These are phyloP conservation scores for Cladosporium sp. DNA, from an alignment of 2,329 filamentous ascomycete genomes.

Conservation along the genomic window DNA sequence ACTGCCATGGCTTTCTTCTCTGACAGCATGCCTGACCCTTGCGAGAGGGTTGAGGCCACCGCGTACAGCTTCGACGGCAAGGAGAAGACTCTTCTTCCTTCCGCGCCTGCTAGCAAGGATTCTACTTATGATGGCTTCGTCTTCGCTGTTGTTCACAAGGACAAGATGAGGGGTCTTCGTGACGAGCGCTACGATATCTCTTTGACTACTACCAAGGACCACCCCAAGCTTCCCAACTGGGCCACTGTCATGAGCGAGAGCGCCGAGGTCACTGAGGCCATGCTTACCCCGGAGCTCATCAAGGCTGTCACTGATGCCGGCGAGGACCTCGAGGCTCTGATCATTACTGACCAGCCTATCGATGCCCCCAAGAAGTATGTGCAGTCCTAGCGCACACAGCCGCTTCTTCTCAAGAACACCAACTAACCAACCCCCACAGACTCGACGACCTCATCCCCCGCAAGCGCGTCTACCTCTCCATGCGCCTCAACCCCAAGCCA, in stretches of 20 bases:
- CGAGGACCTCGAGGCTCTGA: conserved; percentile 79
- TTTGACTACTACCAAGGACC: conserved; percentile 89
- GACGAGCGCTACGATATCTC: conserved; percentile 94
- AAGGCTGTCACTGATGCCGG: conserved; percentile 77
- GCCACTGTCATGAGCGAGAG: conserved; percentile 95
- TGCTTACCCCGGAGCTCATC: conserved; percentile 86
- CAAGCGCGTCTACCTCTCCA: conserved; percentile 82
- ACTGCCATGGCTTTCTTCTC: conserved; percentile 71
- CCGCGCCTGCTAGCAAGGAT: conserved; percentile 57
- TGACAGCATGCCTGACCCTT: conserved; percentile 69
- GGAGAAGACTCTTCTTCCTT: conserved; percentile 74
- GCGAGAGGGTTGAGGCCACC: conserved; percentile 74
- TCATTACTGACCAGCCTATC: conserved; percentile 84
- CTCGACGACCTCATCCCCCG: conserved; percentile 80
- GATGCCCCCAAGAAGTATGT: conserved; percentile 83
- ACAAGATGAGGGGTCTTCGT: conserved; percentile 83
- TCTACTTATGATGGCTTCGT: conserved; percentile 85
- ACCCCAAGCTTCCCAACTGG: conserved; percentile 86
- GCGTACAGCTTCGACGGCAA: conserved; percentile 91
- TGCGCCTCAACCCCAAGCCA: conserved; percentile 64
- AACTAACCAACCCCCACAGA: conserved; percentile 46
- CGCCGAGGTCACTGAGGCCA: conserved; percentile 84
- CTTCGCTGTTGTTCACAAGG: conserved; percentile 94
- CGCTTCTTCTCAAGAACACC: not conserved
- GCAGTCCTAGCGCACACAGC: no score